Conservation (phyloP, 208 protist species). For the Acanthamoeba royreba region DNA sequence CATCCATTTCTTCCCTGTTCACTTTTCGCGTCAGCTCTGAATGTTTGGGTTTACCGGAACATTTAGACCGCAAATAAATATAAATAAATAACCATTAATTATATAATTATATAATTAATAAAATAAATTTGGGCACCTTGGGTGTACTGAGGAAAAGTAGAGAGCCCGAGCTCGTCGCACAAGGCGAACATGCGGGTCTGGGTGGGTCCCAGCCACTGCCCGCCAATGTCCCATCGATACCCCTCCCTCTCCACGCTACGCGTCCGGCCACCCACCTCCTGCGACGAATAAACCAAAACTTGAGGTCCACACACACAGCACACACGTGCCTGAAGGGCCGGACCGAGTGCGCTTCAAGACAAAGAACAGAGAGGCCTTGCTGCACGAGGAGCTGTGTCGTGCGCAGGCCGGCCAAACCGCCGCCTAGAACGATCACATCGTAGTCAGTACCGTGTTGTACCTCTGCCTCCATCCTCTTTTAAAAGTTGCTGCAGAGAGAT, state of each 20-base stretch:
- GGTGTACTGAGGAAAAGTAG: background rate
- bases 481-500: no score
- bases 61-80: no score
- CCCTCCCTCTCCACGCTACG: background rate
- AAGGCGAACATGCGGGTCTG: background rate
- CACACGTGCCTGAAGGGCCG: background rate
- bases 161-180: background rate
- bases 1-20: background rate
- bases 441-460: no score
- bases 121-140: no score
- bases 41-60: no score
- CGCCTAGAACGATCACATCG: slow-evolving; percentile 50
- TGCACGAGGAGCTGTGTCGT: background rate
- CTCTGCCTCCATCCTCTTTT: no score
- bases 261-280: background rate
- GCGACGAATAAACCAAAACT: background rate
- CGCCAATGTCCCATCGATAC: background rate
- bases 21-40: no score
- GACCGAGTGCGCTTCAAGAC: background rate
- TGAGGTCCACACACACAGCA: no score
- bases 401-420: slow-evolving; percentile 36
- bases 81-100: no score
- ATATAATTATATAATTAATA: no score
- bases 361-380: background rate
- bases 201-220: background rate